These are phyloP conservation scores for Microstroma glucosiphilum DNA, from an alignment of 1,284 basidiomycete species.

Conservation along the genomic window DNA sequence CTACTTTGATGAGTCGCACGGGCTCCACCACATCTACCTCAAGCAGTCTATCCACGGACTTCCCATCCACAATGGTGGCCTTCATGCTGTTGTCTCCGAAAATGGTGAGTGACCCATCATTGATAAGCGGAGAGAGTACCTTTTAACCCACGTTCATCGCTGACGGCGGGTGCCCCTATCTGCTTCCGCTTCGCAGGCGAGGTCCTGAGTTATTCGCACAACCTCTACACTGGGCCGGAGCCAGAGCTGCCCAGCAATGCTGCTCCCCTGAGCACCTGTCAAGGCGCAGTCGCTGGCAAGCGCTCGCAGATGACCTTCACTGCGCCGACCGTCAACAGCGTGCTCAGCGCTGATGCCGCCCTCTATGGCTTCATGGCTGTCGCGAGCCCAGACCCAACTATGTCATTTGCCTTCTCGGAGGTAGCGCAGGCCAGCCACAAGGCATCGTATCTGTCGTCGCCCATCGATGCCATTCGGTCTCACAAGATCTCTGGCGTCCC, in stretches of 20 bases:
- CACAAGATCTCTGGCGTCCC: slow-evolving; percentile 31
- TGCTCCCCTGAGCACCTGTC: slow-evolving; percentile 10
- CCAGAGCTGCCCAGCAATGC: slow-evolving; percentile 30
- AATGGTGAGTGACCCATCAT: slow-evolving; percentile 13
- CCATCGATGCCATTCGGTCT: slow-evolving; percentile 6
- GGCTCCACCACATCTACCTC: slow-evolving; percentile 33
- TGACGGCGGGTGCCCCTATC: neutral
- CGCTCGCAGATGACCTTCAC: slow-evolving; percentile 11
- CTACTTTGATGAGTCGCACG: slow-evolving; percentile 33
- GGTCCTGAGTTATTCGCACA: slow-evolving; percentile 33
- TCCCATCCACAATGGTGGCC: slow-evolving; percentile 32
- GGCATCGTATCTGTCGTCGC: slow-evolving; percentile 1
- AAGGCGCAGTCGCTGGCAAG: slow-evolving; percentile 17
- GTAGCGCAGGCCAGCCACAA: slow-evolving; percentile 4
- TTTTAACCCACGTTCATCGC: neutral
- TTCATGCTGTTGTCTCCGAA: slow-evolving; percentile 23
- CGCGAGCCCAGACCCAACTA: slow-evolving; percentile 28
- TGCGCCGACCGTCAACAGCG: slow-evolving; percentile 15
- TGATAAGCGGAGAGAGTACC: neutral
- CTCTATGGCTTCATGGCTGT: slow-evolving; percentile 31
- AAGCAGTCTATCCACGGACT: slow-evolving; percentile 37
- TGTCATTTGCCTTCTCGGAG: slow-evolving; percentile 23
- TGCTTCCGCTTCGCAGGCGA: slow-evolving; percentile 22
- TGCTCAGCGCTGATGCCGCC: slow-evolving; percentile 34
- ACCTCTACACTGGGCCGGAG: slow-evolving; percentile 29